Conservation (phyloP, 768 basidiomycete genomes). For the Collybiopsis luxurians region DNA sequence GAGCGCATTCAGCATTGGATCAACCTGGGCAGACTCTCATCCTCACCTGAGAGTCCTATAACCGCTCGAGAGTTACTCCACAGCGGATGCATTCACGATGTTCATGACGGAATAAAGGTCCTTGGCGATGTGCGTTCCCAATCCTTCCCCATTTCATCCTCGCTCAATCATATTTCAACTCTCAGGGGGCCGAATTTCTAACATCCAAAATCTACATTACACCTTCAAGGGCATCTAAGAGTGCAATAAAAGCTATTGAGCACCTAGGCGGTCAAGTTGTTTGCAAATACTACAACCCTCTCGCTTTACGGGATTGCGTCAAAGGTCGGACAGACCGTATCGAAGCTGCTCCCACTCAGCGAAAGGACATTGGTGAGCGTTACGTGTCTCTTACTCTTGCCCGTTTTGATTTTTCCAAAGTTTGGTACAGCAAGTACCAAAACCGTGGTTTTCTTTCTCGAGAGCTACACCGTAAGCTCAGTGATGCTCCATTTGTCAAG, state of each 20-base stretch:
- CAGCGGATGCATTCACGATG: conserved; percentile 86
- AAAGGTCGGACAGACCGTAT: conserved; percentile 68
- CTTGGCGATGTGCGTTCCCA: conserved; percentile 66
- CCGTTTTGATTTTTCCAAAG: conserved; percentile 30
- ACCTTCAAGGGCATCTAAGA: conserved; percentile 82
- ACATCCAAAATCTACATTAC: conserved; percentile 74
- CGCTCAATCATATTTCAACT: not conserved
- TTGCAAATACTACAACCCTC: conserved; percentile 88
- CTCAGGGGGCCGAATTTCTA: conserved; percentile 64
- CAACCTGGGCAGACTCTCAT: conserved; percentile 75
- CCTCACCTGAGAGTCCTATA: conserved; percentile 78
- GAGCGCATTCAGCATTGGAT: conserved; percentile 91
- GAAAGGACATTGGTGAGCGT: conserved; percentile 75
- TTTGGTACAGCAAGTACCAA: conserved; percentile 72
- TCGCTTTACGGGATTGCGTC: conserved; percentile 78
- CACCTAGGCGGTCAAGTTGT: conserved; percentile 76
- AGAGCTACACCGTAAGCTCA: conserved; percentile 49
- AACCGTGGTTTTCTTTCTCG: conserved; percentile 78
- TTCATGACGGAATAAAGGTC: conserved; percentile 89
- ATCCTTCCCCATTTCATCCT: not conserved
- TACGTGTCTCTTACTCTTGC: conserved; percentile 4
- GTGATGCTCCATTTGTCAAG: conserved; percentile 54
- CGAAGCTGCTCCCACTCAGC: conserved; percentile 80
- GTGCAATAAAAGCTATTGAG: conserved; percentile 85
- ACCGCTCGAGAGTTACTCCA: conserved; percentile 83